A percentile compares a stretch with the other conserved stretches of the same genome.
Evolutionary conservation across 495 filamentous ascomycete genomes (phyloP).

Genomic region (Annulohypoxylon nitens): DNA sequence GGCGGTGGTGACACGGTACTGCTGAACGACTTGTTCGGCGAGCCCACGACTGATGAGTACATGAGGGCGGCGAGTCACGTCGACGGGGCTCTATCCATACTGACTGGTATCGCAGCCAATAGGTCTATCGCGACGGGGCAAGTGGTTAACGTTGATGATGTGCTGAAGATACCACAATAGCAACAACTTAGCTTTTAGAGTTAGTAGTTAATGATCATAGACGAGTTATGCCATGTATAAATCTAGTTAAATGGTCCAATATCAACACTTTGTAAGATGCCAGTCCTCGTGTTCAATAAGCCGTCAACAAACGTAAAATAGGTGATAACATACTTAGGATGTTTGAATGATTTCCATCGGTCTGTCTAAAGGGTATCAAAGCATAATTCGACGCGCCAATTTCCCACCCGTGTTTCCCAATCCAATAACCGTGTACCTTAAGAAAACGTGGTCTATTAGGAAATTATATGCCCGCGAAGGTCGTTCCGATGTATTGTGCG

Average conservation of each 20-base stretch:
- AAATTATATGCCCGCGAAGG: constrained; percentile 56
- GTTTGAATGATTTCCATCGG: constrained; percentile 8
- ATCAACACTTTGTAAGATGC: not conserved
- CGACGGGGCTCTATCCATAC: constrained; percentile 67
- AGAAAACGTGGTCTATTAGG: not conserved
- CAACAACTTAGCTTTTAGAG: not conserved
- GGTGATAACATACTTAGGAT: constrained; percentile 7
- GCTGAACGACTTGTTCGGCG: constrained; percentile 61
- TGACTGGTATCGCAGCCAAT: constrained; percentile 71
- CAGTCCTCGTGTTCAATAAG: not conserved
- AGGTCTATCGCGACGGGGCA: constrained; percentile 66
- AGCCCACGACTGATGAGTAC: constrained; percentile 58
- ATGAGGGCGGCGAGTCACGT: constrained; percentile 62
- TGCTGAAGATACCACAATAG: constrained; percentile 52
- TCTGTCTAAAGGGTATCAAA: constrained; percentile 39
- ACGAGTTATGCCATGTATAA: constrained; percentile 20
- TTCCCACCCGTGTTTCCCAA: constrained; percentile 8
- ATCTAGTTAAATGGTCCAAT: not conserved
- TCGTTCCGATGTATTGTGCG: constrained; percentile 55
- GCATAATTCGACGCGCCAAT: constrained; percentile 22
- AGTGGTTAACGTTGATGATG: constrained; percentile 62
- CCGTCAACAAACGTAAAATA: constrained; percentile 17
- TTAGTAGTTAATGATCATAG: constrained; percentile 12
- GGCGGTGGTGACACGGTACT: constrained; percentile 62
- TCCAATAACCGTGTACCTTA: constrained; percentile 16